Evolutionary conservation across 257 asterid species (phyloP), one percentile per base, ranked within the genome.

Genomic region (Handroanthus guayacan): DNA sequence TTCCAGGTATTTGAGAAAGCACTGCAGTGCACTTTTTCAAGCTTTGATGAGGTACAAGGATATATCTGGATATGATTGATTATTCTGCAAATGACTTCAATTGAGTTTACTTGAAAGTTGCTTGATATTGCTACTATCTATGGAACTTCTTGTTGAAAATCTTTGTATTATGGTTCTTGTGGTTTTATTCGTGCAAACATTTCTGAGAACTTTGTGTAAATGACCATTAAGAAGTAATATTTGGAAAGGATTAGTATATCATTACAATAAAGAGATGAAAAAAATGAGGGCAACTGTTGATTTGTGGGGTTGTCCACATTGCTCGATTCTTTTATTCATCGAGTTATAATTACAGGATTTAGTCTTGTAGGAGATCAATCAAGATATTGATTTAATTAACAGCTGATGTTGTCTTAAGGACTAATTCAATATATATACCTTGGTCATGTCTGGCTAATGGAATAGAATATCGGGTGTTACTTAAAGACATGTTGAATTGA

Each of bases 1-100:
- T 82, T 76, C 76, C 96, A 95, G 99, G 96, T 90, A 61, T 93
- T 93, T 72, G 97, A 93, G 87, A 90, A 82, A 84, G 86, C 99
- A 16, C 78, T 91, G 79, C 92, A 36, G 78, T 89, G 96, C 87
- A 87, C 97, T 55, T 91, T 90, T 72, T 77, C 96, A 68, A 89
- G 90, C 85, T 84, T 80, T 69, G 97, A 93, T 31, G 99, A 92
- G 99, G 99, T 95, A 86, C 71, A 41, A 31, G 43, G 20, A 62
- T 25, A 50, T 71, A 25, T 66, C 45, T 58, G 20, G 6, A 5
- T 69, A 34, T 47, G 71, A 52, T 10, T 57, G 62, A 13, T 70
- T 71, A 17, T 52, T 73, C 55, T 39, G 43, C 31, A 69, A 52
- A 47, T 68, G 65, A n/a, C 58, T 62, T 50, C 50, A 10, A 52